Percentiles rank a stretch among this genome's conserved stretches.
Evolutionary conservation across 83 land plant species (phyloP).

Genomic region (Larix sibirica): DNA sequence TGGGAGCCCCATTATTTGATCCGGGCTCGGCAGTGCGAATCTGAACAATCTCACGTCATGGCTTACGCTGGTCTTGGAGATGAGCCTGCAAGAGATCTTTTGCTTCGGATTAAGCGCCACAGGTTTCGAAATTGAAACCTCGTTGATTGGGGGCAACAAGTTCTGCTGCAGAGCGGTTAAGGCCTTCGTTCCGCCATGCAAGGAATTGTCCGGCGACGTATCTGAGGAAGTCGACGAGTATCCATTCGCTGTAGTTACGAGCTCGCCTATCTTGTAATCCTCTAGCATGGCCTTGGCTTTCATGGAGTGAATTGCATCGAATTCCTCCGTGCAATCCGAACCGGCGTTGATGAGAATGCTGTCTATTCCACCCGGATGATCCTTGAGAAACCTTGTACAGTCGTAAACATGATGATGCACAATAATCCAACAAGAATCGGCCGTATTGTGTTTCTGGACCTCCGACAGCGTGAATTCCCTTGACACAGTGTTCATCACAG

Average conservation of each 20-base stretch:
- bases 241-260: slow-evolving; percentile 35
- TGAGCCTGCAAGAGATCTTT: slow-evolving; percentile 62
- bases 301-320: slow-evolving; percentile 93
- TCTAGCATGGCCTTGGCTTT: slow-evolving; percentile 85
- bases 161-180: slow-evolving; percentile 20
- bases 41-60: slow-evolving; percentile 73
- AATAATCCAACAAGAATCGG: slow-evolving; percentile 86
- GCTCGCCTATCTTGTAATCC: slow-evolving; percentile 75
- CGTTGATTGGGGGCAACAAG: slow-evolving; percentile 17
- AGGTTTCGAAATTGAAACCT: slow-evolving; percentile 13
- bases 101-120: slow-evolving; percentile 60
- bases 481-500: slow-evolving; percentile 50
- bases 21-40: slow-evolving; percentile 65
- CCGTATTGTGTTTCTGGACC: slow-evolving; percentile 67
- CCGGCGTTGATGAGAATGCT: slow-evolving; percentile 92
- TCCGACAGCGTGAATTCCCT: slow-evolving; percentile 52
- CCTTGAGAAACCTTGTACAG: slow-evolving; percentile 85
- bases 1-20: slow-evolving; percentile 77
- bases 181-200: slow-evolving; percentile 45
- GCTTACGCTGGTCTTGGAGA: slow-evolving; percentile 43
- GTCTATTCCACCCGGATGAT: slow-evolving; percentile 89
- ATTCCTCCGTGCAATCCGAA: slow-evolving; percentile 92
- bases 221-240: slow-evolving; percentile 14
- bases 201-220: slow-evolving; percentile 54
- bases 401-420: slow-evolving; percentile 89